Evolutionary conservation across 495 filamentous ascomycete species (phyloP), one percentile per base, ranked within the genome.

Genomic region (Hyaloscypha hepaticicola): DNA sequence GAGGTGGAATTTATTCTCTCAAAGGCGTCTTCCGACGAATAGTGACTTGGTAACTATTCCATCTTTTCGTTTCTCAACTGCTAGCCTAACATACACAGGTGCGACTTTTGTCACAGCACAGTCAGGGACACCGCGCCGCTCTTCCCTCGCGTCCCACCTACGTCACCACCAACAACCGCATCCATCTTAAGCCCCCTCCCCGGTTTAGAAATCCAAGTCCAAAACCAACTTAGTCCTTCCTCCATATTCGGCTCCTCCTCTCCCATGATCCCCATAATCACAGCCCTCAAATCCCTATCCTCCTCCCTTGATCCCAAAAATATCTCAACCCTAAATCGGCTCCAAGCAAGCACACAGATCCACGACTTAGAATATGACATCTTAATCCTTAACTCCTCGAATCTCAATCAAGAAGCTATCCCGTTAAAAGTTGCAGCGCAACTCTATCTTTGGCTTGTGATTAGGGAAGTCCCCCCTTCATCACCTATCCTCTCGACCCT

Each of bases 261-360:
- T 9, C 48, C 56, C 5, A 55, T 66, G 7, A 41, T 56, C 11
- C 5, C n/a, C 2, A 66, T 75, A 45, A 51, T 71, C 25, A 21
- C 64, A 2, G 67, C 66, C 57, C 61, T 74, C 19, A 65, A 58
- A 1, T 50, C 50, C 14, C 45, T 75, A 12, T 63, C 67, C 6
- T 48, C 31, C 5, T 58, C 29, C n/a, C 61, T 65, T 26, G 22
- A 27, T 0, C 59, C 66, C 16, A 48, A 55, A 9, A 41, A 38
- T n/a, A 48, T 60, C 25, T 3, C 14, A 9, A 31, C 5, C n/a
- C 12, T 48, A 8, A 48, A 60, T 38, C 48, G 64, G 5, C 26
- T 66, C 1, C 8, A 56, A 22, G 64, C 50, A 31, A 66, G 64
- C 34, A 60, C 2, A 19, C 7, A 28, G 25, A 61, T 66, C 28